phyloP scores from a whole-genome alignment of 805 yeast genomes.

The Schwanniomyces yamadae region DNA sequence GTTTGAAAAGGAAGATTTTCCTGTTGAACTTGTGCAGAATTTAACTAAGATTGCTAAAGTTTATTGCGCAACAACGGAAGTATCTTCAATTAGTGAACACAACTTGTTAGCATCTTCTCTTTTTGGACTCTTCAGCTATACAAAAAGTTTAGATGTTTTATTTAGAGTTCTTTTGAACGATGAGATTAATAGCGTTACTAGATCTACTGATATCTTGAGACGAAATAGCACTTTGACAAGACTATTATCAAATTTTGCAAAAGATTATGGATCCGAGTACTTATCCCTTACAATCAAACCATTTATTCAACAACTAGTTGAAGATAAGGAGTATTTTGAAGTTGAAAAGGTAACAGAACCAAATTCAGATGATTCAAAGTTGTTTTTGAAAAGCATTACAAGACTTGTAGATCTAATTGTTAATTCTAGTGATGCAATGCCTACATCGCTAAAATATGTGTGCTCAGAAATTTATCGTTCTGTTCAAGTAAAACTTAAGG shows the following conservation, averaged over 20 bases:
- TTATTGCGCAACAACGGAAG: constrained; percentile 52
- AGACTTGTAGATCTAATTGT: constrained; percentile 60
- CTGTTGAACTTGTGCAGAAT: constrained; percentile 24
- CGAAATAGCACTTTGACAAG: constrained; percentile 82
- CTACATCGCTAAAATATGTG: constrained; percentile 68
- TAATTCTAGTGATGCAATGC: constrained; percentile 55
- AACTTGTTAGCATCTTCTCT: constrained; percentile 69
- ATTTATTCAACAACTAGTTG: constrained; percentile 52
- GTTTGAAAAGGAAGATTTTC: constrained; percentile 26
- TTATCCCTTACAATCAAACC: constrained; percentile 54
- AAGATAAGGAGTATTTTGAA: constrained; percentile 54
- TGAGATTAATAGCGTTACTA: constrained; percentile 60
- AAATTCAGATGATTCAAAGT: constrained; percentile 30
- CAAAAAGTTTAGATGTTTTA: constrained; percentile 38
- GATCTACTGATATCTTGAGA: constrained; percentile 72
- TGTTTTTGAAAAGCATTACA: constrained; percentile 56
- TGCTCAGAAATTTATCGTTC: constrained; percentile 63
- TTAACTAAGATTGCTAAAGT: constrained; percentile 41
- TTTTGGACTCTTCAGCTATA: constrained; percentile 50
- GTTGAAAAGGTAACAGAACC: constrained; percentile 51
- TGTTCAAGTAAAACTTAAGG: constrained; percentile 60
- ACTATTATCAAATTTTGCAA: constrained; percentile 67
- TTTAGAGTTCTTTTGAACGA: constrained; percentile 55
- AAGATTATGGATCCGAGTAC: constrained; percentile 62
- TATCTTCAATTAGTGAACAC: constrained; percentile 68